phyloP scores from a whole-genome alignment of 768 basidiomycete species.

The Botryobasidium botryosum region DNA sequence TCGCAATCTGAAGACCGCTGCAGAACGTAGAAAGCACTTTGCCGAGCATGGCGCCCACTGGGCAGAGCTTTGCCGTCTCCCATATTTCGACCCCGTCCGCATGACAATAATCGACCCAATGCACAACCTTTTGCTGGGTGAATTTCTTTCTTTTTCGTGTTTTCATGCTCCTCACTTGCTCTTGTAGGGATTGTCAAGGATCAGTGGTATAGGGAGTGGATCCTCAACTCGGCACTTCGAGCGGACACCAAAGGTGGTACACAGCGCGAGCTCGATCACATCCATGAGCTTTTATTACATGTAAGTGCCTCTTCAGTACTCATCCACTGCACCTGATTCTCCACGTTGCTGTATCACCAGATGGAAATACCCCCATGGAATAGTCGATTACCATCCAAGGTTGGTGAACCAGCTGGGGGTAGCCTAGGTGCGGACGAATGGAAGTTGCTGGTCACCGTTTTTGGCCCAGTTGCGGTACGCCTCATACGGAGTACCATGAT shows the following conservation, averaged over 20 bases:
- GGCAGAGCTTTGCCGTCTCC: slow-evolving; percentile 1
- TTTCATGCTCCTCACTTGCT: neutral
- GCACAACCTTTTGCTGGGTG: slow-evolving; percentile 6
- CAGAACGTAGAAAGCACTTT: neutral
- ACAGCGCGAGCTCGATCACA: slow-evolving; percentile 14
- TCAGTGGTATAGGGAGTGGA: slow-evolving; percentile 17
- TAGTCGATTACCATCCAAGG: slow-evolving; percentile 15
- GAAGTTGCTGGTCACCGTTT: slow-evolving; percentile 10
- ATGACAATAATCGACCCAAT: slow-evolving; percentile 5
- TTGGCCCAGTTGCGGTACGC: slow-evolving; percentile 3
- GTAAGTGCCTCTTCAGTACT: neutral
- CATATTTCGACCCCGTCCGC: slow-evolving; percentile 4
- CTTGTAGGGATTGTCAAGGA: slow-evolving; percentile 16
- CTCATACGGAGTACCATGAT: neutral
- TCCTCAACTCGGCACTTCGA: slow-evolving; percentile 8
- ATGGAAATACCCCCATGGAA: slow-evolving; percentile 19
- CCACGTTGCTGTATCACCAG: no score
- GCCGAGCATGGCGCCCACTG: neutral
- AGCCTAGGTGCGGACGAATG: slow-evolving; percentile 23
- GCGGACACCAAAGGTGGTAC: slow-evolving; percentile 10
- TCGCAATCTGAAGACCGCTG: neutral
- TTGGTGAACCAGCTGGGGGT: slow-evolving; percentile 21
- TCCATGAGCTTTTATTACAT: slow-evolving; percentile 15
- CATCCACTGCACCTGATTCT: neutral
- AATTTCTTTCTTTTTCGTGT: neutral